Base-by-base conservation (phyloP, 169 alveolate genomes). In the Babesia gibsoni region DNA sequence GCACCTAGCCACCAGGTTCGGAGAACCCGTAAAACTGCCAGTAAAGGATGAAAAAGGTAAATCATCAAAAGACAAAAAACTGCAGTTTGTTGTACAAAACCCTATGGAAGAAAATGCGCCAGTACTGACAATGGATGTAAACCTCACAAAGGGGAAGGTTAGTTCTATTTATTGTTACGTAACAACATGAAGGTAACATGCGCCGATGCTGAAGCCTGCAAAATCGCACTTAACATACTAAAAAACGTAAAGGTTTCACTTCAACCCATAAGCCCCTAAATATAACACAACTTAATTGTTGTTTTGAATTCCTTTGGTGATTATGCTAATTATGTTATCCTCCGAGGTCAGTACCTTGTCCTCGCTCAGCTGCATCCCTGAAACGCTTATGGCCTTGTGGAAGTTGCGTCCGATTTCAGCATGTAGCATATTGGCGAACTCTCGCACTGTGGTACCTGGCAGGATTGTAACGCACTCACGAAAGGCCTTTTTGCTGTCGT, bases 391-490 rank as follows among this genome's bases (percentile, higher is more conserved):
- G 14, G 84, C 88, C 37, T 73, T 70, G 53, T 66, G 22, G 30
- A 84, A 46, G 42, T 80, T 66, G 30, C 82, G 52, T 27, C 74
- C 88, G 22, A 75, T 54, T 18, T 83, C 90, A 35, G 52, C 41
- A 33, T 64, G 84, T 43, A 88, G 73, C 39, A 70, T 58, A 42
- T 53, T 49, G 22, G 87, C 81, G 25, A 88, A 43, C 10, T 65
- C 77, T 14, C 82, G 73, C 18, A 88, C 80, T 35, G 84, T 66
- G 41, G 84, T 88, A 25, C 89, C 87, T 14, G 67, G 68, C 12
- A 68, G 64, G 30, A 88, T 89, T 33, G 86, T 83, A n/a, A 88
- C 39, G 65, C 93, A 88, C 54, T 84, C 91, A 35, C 75, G 81
- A 58, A 79, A 84, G 4, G 84, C 84, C 48, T 41, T 52, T 35